phyloP scores from a whole-genome alignment of 495 filamentous ascomycete species.

The Penicillium egyptiacum region DNA sequence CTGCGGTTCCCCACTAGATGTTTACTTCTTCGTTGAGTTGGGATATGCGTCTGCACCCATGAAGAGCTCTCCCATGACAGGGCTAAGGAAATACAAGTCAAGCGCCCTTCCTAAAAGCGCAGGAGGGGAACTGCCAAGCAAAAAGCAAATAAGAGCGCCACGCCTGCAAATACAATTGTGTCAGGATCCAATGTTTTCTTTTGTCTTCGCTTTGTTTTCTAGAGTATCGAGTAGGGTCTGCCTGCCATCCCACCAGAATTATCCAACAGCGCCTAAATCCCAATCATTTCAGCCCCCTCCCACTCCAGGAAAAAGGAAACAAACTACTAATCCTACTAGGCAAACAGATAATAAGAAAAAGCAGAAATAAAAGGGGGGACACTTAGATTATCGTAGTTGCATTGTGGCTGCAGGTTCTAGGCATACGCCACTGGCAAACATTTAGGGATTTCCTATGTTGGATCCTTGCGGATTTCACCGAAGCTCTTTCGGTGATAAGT shows the following conservation, averaged over 20 bases:
- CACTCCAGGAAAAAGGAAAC: background rate
- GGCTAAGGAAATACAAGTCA: background rate
- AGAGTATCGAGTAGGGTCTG: background rate
- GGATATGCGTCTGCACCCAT: background rate
- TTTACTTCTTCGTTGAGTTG: background rate
- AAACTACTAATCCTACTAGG: background rate
- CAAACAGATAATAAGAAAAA: background rate
- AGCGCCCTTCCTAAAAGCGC: background rate
- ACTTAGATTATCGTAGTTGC: slow-evolving; percentile 7
- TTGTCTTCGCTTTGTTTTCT: background rate
- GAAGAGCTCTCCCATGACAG: background rate
- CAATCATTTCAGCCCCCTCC: background rate
- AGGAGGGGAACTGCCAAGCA: background rate
- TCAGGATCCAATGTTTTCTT: background rate
- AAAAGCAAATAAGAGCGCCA: background rate
- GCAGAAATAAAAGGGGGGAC: background rate
- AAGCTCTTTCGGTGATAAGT: background rate
- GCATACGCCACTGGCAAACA: slow-evolving; percentile 12
- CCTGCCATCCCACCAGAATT: slow-evolving; percentile 1
- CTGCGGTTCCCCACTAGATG: background rate
- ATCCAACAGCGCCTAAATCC: slow-evolving; percentile 10
- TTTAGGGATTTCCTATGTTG: background rate
- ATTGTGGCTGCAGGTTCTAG: slow-evolving; percentile 15
- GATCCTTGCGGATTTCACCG: slow-evolving; percentile 2
- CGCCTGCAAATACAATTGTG: slow-evolving; percentile 1